Evolutionary conservation across 1,284 basidiomycete species (phyloP).

Genomic region (Marasmius fiardii): DNA sequence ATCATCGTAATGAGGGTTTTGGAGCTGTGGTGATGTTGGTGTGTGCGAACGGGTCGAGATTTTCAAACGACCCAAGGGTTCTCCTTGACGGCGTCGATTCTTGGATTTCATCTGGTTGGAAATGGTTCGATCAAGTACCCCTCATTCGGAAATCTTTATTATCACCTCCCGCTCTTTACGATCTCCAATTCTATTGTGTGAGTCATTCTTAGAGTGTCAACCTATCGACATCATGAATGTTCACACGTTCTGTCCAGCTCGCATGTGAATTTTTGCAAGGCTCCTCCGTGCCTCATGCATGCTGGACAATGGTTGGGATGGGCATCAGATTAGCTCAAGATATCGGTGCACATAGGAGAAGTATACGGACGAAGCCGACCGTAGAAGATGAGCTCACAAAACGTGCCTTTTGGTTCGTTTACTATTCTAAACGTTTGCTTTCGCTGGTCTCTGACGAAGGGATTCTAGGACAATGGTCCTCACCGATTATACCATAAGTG

Average conservation of each 20-base stretch:
- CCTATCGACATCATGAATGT: background rate
- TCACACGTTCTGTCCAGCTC: constrained; percentile 28
- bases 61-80: constrained; percentile 55
- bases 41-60: constrained; percentile 61
- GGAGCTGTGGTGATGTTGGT: constrained; percentile 58
- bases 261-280: constrained; percentile 48
- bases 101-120: constrained; percentile 67
- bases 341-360: constrained; percentile 60
- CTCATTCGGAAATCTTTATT: constrained; percentile 43
- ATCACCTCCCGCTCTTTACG: constrained; percentile 49
- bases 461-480: constrained; percentile 54
- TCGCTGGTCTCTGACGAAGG: background rate
- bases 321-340: constrained; percentile 69
- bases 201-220: constrained; percentile 9
- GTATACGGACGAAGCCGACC: constrained; percentile 32
- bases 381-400: constrained; percentile 70
- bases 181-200: constrained; percentile 53
- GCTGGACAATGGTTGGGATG: constrained; percentile 69
- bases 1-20: constrained; percentile 50
- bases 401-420: constrained; percentile 73
- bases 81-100: constrained; percentile 35
- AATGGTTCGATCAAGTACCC: constrained; percentile 67
- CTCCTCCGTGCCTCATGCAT: constrained; percentile 63
- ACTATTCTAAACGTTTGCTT: background rate
- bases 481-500: constrained; percentile 63